Evolutionary conservation across 2,329 filamentous ascomycete species (phyloP).

Genomic region (Botrytis tulipae): DNA sequence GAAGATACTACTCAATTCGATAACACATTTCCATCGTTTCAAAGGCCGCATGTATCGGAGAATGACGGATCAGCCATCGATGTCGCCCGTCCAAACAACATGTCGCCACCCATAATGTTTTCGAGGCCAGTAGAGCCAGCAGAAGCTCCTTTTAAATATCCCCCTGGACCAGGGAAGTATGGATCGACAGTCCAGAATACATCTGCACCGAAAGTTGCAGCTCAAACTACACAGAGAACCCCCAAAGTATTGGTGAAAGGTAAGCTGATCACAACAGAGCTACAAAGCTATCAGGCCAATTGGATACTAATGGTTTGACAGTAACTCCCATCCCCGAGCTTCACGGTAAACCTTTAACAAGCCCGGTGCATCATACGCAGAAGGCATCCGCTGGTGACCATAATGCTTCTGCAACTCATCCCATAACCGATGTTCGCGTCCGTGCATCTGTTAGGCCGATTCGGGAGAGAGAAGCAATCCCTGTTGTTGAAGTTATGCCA

Average conservation of each 20-base stretch:
- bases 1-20: conserved; percentile 3
- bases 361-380: not conserved
- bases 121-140: not conserved
- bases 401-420: not conserved
- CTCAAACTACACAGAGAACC: not conserved
- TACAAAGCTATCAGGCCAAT: not conserved
- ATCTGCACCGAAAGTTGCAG: not conserved
- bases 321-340: not conserved
- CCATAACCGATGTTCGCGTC: not conserved
- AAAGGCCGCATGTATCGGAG: not conserved
- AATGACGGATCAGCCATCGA: not conserved
- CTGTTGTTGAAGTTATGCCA: not conserved
- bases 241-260: not conserved
- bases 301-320: not conserved
- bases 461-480: too few species aligned
- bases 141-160: not conserved
- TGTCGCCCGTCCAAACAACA: not conserved
- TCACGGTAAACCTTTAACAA: not conserved
- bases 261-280: not conserved
- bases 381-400: not conserved
- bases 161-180: not conserved
- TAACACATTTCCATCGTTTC: not conserved
- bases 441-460: not conserved
- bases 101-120: not conserved
- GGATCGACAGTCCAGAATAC: not conserved